Base-by-base conservation (phyloP, 441 rosid genomes). In the Geranium incanum region DNA sequence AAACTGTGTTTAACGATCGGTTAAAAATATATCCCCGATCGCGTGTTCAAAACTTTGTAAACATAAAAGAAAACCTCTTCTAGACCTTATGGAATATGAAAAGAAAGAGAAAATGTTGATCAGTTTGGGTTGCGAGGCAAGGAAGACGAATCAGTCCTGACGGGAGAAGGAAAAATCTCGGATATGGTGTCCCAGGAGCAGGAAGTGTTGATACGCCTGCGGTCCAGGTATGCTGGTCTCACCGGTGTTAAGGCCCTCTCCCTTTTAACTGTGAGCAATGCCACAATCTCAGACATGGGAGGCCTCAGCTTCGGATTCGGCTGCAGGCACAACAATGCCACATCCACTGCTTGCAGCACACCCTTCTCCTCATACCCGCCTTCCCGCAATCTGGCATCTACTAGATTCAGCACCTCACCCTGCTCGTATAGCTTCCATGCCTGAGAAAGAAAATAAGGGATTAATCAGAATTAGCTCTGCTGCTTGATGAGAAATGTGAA, bases 381-480 rank as follows among this genome's bases (percentile, higher is more conserved):
- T 48, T 77, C 76, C 66, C 39, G 71, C 71, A 89, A 38, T 76
- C 78, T 80, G 2, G 82, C 86, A 73, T 89, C 91, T 0, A 86
- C 75, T 55, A 89, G 72, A 16, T 87, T 85, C 0, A 70, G 64
- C 8, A 78, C 74, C 36, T 68, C 71, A 0, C 79, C 76, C 39
- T 73, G 76, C 78, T 87, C 89, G 0, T 82, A 72, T 36, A 87
- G 72, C 71, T 80, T 87, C 94, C 91, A 89, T 18, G 91, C 89
- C 94, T 84, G 72, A 15, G 18, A 15, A 52, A 5, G 15, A 3
- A 15, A 28, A 28, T 28, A 28, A 28, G 33, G 33, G 33, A 28
- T 28, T 28, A 28, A 28, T 28, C 3, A 28, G 33, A 28, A 28
- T 28, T 28, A 28, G 33, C 33, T 28, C 33, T 1, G 33, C 33